These are phyloP conservation scores for Coemansia sp. DNA, from an alignment of 192 early-diverging fungal species.

Conservation along the genomic window DNA sequence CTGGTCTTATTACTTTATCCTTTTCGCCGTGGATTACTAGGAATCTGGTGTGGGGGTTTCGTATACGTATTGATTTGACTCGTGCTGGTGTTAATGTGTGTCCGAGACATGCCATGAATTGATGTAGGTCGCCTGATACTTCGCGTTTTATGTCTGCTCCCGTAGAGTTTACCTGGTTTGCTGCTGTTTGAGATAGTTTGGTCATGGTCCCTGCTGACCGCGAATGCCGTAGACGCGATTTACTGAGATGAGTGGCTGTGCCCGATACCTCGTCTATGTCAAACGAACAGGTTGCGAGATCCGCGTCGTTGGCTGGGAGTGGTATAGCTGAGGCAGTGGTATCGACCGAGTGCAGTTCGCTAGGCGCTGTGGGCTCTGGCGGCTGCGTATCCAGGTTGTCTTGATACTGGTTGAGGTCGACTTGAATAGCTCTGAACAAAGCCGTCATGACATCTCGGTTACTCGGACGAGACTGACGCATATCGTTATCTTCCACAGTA, in stretches of 20 bases:
- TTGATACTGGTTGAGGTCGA: constrained; percentile 20
- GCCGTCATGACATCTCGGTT: constrained; percentile 34
- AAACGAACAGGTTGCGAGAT: not conserved
- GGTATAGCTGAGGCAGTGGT: not conserved
- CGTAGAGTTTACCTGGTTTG: not conserved
- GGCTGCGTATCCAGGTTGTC: not conserved
- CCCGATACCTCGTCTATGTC: not conserved
- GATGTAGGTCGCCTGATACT: constrained; percentile 48
- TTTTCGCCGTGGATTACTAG: constrained; percentile 55
- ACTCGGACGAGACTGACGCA: not conserved
- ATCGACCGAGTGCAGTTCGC: not conserved
- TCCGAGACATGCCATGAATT: constrained; percentile 55
- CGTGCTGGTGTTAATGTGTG: constrained; percentile 40
- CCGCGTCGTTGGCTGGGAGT: not conserved
- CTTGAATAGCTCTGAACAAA: constrained; percentile 37
- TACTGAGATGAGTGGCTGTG: not conserved
- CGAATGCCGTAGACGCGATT: constrained; percentile 10
- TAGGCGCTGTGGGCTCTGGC: not conserved
- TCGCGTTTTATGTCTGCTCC: constrained; percentile 13
- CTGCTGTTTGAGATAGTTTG: not conserved
- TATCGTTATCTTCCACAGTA: not conserved
- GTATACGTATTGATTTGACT: constrained; percentile 24
- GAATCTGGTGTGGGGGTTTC: constrained; percentile 39
- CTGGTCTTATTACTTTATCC: constrained; percentile 50
- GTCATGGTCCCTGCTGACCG: not conserved